Percentiles rank a stretch among this genome's conserved stretches.
Conservation (phyloP, 1,139 yeast genomes). For the Chernovozyma aurita region DNA sequence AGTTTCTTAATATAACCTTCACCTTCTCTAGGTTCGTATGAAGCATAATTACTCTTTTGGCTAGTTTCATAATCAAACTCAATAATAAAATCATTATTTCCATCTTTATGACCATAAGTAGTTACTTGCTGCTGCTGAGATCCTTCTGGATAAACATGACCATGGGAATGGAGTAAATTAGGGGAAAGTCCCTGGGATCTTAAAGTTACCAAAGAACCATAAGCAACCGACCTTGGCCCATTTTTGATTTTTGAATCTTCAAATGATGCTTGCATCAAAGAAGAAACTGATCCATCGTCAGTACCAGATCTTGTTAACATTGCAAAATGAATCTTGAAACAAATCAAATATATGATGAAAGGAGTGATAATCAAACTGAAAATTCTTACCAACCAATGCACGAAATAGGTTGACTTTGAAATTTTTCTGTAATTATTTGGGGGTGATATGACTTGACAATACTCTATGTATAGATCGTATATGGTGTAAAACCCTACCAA, state of each 20-base stretch:
- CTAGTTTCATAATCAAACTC: constrained; percentile 36
- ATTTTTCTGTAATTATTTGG: constrained; percentile 25
- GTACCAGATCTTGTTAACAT: constrained; percentile 74
- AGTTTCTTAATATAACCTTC: constrained; percentile 10
- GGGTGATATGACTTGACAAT: constrained; percentile 29
- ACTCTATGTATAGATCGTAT: constrained; percentile 65
- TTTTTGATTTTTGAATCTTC: constrained; percentile 47
- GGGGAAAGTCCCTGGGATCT: constrained; percentile 74
- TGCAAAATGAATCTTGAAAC: constrained; percentile 77
- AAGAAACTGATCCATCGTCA: constrained; percentile 71
- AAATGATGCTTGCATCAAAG: constrained; percentile 65
- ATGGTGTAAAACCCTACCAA: constrained; percentile 83
- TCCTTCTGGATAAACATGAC: constrained; percentile 65
- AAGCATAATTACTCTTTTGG: constrained; percentile 23
- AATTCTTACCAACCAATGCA: constrained; percentile 75
- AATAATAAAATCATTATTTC: constrained; percentile 59
- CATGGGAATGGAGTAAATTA: constrained; percentile 67
- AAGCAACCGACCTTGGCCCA: constrained; percentile 60
- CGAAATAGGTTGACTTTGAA: constrained; percentile 33
- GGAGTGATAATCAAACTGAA: constrained; percentile 72
- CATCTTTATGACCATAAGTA: constrained; percentile 70
- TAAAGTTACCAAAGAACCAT: constrained; percentile 59
- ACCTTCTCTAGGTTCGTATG: constrained; percentile 16
- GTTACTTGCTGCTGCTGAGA: constrained; percentile 73
- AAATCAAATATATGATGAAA: constrained; percentile 55